Conservation (phyloP, 352 stramenopile species). For the Saprolegnia diclina region DNA sequence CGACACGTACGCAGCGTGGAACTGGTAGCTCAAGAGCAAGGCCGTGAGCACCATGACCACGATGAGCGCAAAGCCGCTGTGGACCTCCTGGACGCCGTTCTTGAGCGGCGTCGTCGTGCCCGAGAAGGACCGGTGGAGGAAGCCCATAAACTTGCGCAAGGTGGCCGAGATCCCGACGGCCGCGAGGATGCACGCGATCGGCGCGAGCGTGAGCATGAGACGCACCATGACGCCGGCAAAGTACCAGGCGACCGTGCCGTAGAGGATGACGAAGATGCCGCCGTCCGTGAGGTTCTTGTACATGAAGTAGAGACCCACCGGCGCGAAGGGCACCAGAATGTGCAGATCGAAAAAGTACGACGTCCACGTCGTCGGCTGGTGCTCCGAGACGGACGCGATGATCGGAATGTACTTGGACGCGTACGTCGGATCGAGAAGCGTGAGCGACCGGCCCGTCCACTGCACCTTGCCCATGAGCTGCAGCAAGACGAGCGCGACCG, state of each 20-base stretch:
- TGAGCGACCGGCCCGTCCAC: conserved; percentile 88
- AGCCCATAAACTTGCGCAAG: conserved; percentile 71
- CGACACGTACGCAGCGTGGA: conserved; percentile 86
- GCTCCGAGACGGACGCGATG: conserved; percentile 90
- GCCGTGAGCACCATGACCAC: conserved; percentile 57
- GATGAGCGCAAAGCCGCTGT: conserved; percentile 46
- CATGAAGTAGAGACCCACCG: conserved; percentile 86
- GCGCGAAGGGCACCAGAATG: conserved; percentile 87
- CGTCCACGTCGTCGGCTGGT: conserved; percentile 92
- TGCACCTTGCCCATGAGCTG: conserved; percentile 82
- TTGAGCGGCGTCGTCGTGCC: conserved; percentile 36
- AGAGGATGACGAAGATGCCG: conserved; percentile 91
- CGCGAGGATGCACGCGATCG: conserved; percentile 89
- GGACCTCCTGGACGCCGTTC: conserved; percentile 58
- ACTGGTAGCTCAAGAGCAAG: conserved; percentile 80
- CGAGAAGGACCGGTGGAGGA: conserved; percentile 38
- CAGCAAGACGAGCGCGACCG: conserved; percentile 54
- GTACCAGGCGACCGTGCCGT: conserved; percentile 89
- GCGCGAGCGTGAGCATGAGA: conserved; percentile 88
- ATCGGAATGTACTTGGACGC: conserved; percentile 93
- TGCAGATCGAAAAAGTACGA: conserved; percentile 93
- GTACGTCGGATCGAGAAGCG: conserved; percentile 88
- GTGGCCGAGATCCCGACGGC: conserved; percentile 79
- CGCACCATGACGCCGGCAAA: conserved; percentile 91
- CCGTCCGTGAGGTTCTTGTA: conserved; percentile 86